phyloP scores from a whole-genome alignment of 169 alveolate species.

The Plasmodium inui region DNA sequence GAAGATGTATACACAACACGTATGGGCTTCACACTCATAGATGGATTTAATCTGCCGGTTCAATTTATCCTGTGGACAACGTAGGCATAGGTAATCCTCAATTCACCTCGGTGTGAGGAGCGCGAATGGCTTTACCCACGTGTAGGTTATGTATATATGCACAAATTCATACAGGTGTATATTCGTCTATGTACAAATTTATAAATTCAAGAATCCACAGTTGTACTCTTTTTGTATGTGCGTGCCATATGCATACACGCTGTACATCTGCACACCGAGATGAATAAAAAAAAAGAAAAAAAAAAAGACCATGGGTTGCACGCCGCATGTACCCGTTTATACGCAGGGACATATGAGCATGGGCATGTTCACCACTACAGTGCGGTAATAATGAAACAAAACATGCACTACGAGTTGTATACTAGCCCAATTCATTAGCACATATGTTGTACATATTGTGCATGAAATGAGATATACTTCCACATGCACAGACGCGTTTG shows the following conservation, averaged over 20 bases:
- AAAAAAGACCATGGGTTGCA: background rate
- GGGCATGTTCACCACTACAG: slow-evolving; percentile 1
- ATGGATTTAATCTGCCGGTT: background rate
- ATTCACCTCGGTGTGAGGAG: background rate
- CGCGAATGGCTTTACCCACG: background rate
- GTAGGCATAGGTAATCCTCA: background rate
- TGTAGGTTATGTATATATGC: background rate
- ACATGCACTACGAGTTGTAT: background rate
- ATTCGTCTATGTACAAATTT: background rate
- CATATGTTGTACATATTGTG: background rate
- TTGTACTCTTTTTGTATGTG: background rate
- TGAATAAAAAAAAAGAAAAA: background rate
- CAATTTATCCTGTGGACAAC: background rate
- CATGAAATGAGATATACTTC: background rate
- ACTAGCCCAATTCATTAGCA: background rate
- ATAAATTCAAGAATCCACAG: background rate
- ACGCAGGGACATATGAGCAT: background rate
- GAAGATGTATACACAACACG: background rate
- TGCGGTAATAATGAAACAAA: background rate
- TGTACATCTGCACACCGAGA: background rate
- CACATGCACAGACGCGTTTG: background rate
- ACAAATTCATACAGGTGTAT: background rate
- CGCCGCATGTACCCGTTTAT: background rate
- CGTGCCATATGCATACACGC: background rate
- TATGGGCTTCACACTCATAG: background rate